These are phyloP conservation scores for Mallotus japonicus DNA, from an alignment of 441 rosid species.

Conservation along the genomic window DNA sequence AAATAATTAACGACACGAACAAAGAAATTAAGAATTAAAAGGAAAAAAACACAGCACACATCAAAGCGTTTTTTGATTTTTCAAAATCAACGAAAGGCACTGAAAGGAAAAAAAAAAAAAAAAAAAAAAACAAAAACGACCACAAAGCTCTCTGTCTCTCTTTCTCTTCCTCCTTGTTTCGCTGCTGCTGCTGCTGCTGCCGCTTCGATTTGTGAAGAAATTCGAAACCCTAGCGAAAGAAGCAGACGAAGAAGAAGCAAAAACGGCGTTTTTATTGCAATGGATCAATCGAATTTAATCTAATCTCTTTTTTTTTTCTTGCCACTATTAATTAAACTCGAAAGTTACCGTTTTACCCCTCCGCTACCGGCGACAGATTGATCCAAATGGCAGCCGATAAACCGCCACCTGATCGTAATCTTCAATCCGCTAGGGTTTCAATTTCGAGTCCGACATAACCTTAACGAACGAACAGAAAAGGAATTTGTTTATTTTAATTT, in stretches of 20 bases:
- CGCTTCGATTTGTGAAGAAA: background rate
- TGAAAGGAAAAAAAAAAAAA: background rate
- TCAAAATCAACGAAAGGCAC: background rate
- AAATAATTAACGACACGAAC: background rate
- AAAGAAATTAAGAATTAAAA: constrained; percentile 2
- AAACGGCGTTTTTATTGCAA: background rate
- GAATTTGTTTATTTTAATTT: background rate
- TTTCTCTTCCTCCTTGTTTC: background rate
- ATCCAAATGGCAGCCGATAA: constrained; percentile 27
- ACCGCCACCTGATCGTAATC: constrained; percentile 23
- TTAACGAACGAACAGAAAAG: background rate
- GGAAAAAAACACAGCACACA: background rate
- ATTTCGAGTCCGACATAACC: constrained; percentile 11
- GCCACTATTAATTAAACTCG: background rate
- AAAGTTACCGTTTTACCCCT: background rate
- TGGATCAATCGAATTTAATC: constrained; percentile 4
- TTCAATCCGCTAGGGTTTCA: constrained; percentile 31
- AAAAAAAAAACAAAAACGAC: too few species aligned
- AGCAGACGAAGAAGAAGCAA: too few species aligned
- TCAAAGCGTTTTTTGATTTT: background rate
- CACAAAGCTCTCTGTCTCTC: background rate
- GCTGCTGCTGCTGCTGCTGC: background rate
- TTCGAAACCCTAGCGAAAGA: constrained; percentile 25
- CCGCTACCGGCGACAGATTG: constrained; percentile 14
- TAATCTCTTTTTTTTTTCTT: too few species aligned